Evolutionary conservation across 1,139 yeast species (phyloP), one percentile per base, ranked within the genome.

Genomic region (Arxiozyma slooffiae): DNA sequence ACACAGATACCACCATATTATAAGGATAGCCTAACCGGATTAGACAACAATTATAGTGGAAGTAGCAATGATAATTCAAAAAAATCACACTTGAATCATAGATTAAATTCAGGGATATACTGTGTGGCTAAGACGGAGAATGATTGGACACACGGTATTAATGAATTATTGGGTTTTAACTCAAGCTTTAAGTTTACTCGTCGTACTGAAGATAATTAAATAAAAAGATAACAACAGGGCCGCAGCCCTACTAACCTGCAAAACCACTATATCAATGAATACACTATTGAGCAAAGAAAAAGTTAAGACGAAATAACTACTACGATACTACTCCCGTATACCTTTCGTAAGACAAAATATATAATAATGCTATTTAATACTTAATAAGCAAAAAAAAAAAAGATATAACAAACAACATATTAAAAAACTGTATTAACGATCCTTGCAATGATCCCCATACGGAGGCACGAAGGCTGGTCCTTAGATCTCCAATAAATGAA

Each of bases 61-160:
- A 46, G 14, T 20, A 40, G 20, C 20, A 41, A 30, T 6, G 48
- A 26, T n/a, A 11, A 36, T 7, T 14, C 38, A 1, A 36, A 6
- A 24, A 38, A 45, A 20, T 30, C 42, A 9, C 45, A 34, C n/a
- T 38, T 34, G 22, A 30, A 42, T 23, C 45, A 42, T 20, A 30
- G 36, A 30, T 14, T 42, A 21, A 34, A 42, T 37, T 72, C 79
- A 36, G 95, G 96, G 0, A 80, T 90, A n/a, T 88, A 94, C 83
- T 89, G 97, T 68, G 82, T 90, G 4, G 87, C 95, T 0, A 76
- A 82, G 51, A 75, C 82, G 14, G 88, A 82, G 55, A 83, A 85
- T 56, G 97, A 90, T 64, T 90, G 97, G 97, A 87, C 90, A 1
- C 78, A 78, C 53, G 96, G 94, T 48, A 81, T 90, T 52, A 90